Evolutionary conservation across 208 protist species (phyloP).

Genomic region (Entamoeba moshkovskii): DNA sequence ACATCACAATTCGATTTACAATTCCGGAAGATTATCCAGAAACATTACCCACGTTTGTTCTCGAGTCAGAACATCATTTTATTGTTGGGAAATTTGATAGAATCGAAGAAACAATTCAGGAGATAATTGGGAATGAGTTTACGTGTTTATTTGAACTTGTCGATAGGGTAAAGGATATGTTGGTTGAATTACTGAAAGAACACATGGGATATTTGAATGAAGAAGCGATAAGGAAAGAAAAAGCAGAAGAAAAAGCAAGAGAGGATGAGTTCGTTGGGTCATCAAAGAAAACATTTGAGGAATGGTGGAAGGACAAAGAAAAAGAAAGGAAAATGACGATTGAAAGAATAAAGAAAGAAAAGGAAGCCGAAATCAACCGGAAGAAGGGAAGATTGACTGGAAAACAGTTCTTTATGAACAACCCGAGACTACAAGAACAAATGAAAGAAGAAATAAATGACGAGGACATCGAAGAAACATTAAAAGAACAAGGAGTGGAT

Average conservation of each 20-base stretch:
- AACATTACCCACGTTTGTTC: not conserved
- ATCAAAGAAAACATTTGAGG: not conserved
- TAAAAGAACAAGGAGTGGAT: not conserved
- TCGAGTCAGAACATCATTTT: not conserved
- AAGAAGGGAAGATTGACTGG: not conserved
- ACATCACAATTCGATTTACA: not conserved
- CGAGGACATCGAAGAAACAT: not conserved
- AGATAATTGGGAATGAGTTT: not conserved
- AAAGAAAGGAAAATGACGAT: not conserved
- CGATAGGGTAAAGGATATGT: not conserved
- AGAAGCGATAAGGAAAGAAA: not conserved
- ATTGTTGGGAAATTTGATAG: not conserved
- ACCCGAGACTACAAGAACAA: not conserved
- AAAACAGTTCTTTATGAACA: not conserved
- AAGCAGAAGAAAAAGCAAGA: not conserved
- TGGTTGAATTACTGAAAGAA: not conserved
- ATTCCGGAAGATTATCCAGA: not conserved
- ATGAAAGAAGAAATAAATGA: not conserved
- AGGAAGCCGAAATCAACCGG: not conserved
- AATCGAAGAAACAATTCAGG: not conserved
- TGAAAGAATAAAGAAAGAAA: not conserved
- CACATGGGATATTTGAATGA: not conserved
- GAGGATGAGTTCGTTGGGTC: not conserved
- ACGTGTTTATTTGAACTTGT: not conserved
- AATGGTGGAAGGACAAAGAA: not conserved